These are phyloP conservation scores for Saccharata proteae DNA, from an alignment of 2,329 filamentous ascomycete genomes.

Conservation along the genomic window DNA sequence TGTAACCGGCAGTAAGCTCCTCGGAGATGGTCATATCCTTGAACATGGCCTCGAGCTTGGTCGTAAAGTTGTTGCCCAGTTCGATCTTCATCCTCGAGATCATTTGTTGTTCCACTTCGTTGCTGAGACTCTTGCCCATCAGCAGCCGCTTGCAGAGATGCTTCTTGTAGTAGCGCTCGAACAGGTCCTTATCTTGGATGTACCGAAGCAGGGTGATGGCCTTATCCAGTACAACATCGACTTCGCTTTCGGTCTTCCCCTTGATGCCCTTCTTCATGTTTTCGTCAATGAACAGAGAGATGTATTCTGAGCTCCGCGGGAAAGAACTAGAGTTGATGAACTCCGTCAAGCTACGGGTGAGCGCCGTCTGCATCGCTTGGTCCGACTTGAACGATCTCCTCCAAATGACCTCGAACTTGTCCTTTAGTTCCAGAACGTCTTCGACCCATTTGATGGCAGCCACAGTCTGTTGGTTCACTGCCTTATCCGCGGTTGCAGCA, in stretches of 20 bases:
- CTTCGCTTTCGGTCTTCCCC: constrained; percentile 79
- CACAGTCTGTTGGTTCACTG: constrained; percentile 64
- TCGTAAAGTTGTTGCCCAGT: constrained; percentile 85
- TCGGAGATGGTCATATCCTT: constrained; percentile 85
- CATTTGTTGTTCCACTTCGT: constrained; percentile 90
- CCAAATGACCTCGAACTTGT: constrained; percentile 79
- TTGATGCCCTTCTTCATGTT: constrained; percentile 89
- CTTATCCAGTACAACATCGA: constrained; percentile 76
- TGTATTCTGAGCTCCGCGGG: constrained; percentile 71
- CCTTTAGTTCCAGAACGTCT: constrained; percentile 73
- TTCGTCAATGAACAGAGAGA: constrained; percentile 94
- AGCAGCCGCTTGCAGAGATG: constrained; percentile 80
- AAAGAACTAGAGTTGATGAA: constrained; percentile 77
- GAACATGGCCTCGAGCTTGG: constrained; percentile 94
- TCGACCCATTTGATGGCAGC: constrained; percentile 93
- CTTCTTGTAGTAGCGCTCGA: constrained; percentile 97
- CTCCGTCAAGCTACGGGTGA: constrained; percentile 78
- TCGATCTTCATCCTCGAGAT: constrained; percentile 96
- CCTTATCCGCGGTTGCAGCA: constrained; percentile 30
- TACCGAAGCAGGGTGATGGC: constrained; percentile 81
- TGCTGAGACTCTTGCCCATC: constrained; percentile 78
- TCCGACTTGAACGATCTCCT: constrained; percentile 61
- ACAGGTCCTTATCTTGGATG: constrained; percentile 82
- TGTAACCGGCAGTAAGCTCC: constrained; percentile 69
- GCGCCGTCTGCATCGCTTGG: constrained; percentile 62